Base-by-base conservation (phyloP, 148 eudicot genomes). In the Diospyros kaki region DNA sequence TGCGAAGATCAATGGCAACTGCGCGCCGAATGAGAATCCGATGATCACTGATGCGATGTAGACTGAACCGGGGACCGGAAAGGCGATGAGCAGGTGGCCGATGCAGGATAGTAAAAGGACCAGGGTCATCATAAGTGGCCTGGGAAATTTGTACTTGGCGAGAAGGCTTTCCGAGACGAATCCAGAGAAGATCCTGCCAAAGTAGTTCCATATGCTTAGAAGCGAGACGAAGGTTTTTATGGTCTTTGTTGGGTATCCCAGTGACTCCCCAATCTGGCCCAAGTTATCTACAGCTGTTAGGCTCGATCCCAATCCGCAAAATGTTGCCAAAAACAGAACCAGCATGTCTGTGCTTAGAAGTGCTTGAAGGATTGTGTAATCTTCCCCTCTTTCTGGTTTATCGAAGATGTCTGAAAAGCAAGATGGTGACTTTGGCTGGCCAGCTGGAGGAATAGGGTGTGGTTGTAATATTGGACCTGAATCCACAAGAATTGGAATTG, bases 21-120 rank as follows among this genome's bases (percentile, higher is more conserved):
- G 77, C 10, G 77, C 70, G 2, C 77, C 77, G 6, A 74, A 74
- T n/a, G 77, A 65, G 71, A 74, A 74, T 8, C 77, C 77, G 40
- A 74, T 65, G 46, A 74, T 74, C 62, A 74, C 60, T 2, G 77
- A 74, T 0, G 77, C 71, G 4, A 74, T 9, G 41, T 74, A 74
- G 48, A 74, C 71, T 0, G 77, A 74, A 4, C 71, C 77, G 5
- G 77, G 77, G 63, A 65, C 28, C 4, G 77, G 77, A 15, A 74
- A 74, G 15, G 77, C 71, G 5, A 74, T 74, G 60, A 74, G 63
- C n/a, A 74, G 77, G 50, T 39, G 77, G 38, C 77, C 77, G 58
- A 74, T 6, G 50, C 71, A 74, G 46, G 71, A 74, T 40, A 74
- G 14, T 42, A 74, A 42, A 10, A 74, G 68, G 71, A 74, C 77